phyloP scores from a whole-genome alignment of 2,329 filamentous ascomycete species.

The Fusarium vanettenii region DNA sequence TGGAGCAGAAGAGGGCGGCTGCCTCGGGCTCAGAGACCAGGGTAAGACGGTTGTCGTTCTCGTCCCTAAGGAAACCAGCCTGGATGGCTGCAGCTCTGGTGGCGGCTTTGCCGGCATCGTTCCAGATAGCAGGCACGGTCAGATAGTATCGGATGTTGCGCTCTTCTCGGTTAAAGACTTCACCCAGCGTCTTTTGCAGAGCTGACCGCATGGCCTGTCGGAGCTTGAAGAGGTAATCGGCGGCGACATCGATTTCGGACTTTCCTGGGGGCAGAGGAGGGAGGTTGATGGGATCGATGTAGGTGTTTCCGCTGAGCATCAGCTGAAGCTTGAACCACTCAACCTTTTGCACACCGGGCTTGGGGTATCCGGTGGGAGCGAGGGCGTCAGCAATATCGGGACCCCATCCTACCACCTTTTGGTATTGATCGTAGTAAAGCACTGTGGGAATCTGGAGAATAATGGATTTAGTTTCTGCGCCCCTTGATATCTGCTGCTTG shows the following conservation, averaged over 20 bases:
- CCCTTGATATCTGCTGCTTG: not conserved
- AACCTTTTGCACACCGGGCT: constrained; percentile 97
- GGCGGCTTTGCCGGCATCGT: constrained; percentile 97
- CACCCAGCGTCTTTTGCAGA: constrained; percentile 94
- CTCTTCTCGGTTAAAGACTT: constrained; percentile 98
- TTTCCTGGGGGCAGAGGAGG: constrained; percentile 97
- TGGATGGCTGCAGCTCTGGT: constrained; percentile 96
- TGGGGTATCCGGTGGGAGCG: constrained; percentile 96
- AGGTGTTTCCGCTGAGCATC: constrained; percentile 98
- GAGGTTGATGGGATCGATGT: constrained; percentile 98
- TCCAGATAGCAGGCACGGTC: constrained; percentile 99
- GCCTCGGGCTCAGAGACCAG: constrained; percentile 97
- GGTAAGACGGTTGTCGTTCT: constrained; percentile 96
- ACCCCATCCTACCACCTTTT: constrained; percentile 99
- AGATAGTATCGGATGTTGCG: constrained; percentile 98
- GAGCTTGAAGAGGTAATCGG: constrained; percentile 98
- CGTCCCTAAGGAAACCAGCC: constrained; percentile 94
- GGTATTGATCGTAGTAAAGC: constrained; percentile 99
- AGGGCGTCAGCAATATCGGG: constrained; percentile 97
- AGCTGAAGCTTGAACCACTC: constrained; percentile 99
- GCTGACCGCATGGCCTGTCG: constrained; percentile 97
- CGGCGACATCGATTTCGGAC: constrained; percentile 99
- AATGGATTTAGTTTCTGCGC: constrained; percentile 18
- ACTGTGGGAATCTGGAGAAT: constrained; percentile 88
- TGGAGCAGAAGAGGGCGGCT: constrained; percentile 96